These are phyloP conservation scores for Aspergillus costaricaensis DNA, from an alignment of 2,329 filamentous ascomycete genomes.

Conservation along the genomic window DNA sequence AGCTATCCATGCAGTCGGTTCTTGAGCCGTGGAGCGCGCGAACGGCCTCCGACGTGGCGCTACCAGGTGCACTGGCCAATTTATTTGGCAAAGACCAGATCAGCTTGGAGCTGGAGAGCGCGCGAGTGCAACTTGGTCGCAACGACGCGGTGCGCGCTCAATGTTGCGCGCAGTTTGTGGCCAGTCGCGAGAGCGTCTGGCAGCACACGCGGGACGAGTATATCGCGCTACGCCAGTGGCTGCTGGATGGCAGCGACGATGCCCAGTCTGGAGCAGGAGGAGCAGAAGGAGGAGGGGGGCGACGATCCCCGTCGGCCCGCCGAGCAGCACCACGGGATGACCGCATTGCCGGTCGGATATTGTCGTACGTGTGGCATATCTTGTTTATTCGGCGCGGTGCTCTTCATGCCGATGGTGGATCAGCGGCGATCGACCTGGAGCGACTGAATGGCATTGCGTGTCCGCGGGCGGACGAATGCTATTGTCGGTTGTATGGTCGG, in stretches of 20 bases:
- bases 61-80: conserved; percentile 37
- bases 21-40: conserved; percentile 49
- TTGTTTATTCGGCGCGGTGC: conserved; percentile 42
- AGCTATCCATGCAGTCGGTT: conserved; percentile 41
- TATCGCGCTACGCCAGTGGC: conserved; percentile 56
- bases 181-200: conserved; percentile 51
- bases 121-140: conserved; percentile 35
- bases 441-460: conserved; percentile 41
- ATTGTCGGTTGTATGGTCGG: conserved; percentile 48
- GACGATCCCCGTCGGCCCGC: conserved; percentile 1
- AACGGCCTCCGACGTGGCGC: conserved; percentile 40
- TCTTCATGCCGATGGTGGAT: conserved; percentile 5
- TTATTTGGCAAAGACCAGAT: conserved; percentile 38
- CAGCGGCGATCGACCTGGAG: conserved; percentile 35
- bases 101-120: not conserved
- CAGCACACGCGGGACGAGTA: conserved; percentile 55
- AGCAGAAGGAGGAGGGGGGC: too few relatives aligned
- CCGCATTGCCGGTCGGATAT: conserved; percentile 46
- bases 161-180: conserved; percentile 61
- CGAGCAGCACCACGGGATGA: conserved; percentile 46
- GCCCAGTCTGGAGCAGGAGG: not conserved
- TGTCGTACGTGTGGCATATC: conserved; percentile 55
- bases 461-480: conserved; percentile 45
- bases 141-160: conserved; percentile 49
- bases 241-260: conserved; percentile 43